Evolutionary conservation across 768 basidiomycete species (phyloP), one percentile per base, ranked within the genome.

Genomic region (Tulasnella sp.): DNA sequence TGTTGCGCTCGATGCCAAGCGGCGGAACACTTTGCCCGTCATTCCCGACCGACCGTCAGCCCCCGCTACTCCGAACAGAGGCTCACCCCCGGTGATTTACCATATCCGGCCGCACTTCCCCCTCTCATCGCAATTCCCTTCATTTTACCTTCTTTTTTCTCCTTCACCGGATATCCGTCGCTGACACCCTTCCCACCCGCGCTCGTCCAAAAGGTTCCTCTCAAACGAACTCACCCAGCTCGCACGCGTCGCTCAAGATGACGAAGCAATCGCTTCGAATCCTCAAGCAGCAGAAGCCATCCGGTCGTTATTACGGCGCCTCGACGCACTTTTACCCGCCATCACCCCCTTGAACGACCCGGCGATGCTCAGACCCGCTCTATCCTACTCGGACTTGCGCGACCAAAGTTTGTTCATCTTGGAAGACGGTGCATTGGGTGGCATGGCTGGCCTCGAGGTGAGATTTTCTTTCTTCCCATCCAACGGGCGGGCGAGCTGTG

Each of bases 361-460:
- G 22, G 72, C 79, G 24, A 80, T 80, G 79, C 5, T 73, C 8
- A 12, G 79, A 18, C 42, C 74, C 37, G 50, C 79, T 22, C 72
- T 80, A 34, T 73, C 72, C 14, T 80, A 80, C 40, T 74, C 69
- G 69, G 79, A 80, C 72, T 46, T 80, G 31, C n/a, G 72, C 18
- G 79, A 80, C 48, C 18, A n/a, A 11, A 74, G 79, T 72, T 50
- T 80, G 48, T 74, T 80, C 58, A 72, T 58, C 14, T 54, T 48
- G 28, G 79, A 80, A n/a, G 79, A 80, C 50, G 74, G 74, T 31
- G 40, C 72, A 31, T 75, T 80, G 42, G 79, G 72, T 48, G 79
- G 79, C 41, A 75, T 80, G 41, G 74, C 74, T 28, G 79, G 79
- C 41, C 44, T 74, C 42, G 74, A 80, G 79, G 79, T 80, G 79